Base-by-base conservation (phyloP, 2,329 filamentous ascomycete species). In the Cladophialophora chaetospira region DNA sequence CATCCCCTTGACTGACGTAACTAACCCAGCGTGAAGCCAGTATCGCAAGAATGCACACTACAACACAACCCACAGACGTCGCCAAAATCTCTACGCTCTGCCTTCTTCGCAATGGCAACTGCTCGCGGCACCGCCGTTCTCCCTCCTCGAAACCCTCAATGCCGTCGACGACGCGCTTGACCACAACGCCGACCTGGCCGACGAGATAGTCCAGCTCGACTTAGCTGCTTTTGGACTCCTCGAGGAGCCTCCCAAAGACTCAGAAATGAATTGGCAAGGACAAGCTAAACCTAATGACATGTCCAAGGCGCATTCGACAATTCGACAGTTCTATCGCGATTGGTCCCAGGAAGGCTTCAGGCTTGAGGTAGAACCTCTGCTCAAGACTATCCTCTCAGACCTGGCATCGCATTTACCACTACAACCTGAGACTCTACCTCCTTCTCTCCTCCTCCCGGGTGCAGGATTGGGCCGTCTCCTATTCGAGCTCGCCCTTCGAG, bases 251-350 rank as follows among this genome's bases (percentile, higher is more conserved):
- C 66, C 71, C 6, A 70, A 73, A 17, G 72, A 75, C 50, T 71
- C 75, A 1, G 72, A 76, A 31, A 74, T 79, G 10, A 79, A 86
- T 42, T 92, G 91, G 87, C 79, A 83, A 17, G 86, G 84, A 3
- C 79, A 83, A 28, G 88, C 91, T 11, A 92, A 86, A 40, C 75
- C 84, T 23, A 78, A 78, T 19, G 93, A 97, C 68, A 78, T 95
- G 51, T 91, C 96, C 70, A 99, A 97, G 73, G 92, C 93, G 1
- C 84, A 91, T 61, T 96, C 91, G 67, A 97, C 92, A 1, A 81
- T 99, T 49, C 86, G 93, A 9, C 94, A 99, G 69, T 89, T 97
- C 71, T 97, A 92, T 72, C 86, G 94, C 13, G 94, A 99, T 72
- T 99, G 95, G 94, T 91, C 89, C 21, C 81, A 78, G 1, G 91